Evolutionary conservation across 495 filamentous ascomycete species (phyloP).

Genomic region (Penicillium macrosclerotiorum): DNA sequence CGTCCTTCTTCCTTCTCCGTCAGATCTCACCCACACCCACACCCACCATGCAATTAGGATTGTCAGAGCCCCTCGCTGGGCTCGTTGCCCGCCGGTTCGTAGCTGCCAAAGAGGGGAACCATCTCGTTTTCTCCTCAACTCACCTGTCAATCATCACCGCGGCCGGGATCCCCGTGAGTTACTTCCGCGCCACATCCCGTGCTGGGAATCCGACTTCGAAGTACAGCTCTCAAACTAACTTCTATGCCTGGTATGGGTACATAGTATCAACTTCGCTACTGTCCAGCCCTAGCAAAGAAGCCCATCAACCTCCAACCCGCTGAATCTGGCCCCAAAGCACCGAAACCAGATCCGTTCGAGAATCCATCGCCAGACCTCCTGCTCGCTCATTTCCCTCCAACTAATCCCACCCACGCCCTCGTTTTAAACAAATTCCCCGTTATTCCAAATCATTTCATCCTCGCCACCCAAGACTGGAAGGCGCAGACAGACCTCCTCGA

Average conservation of each 20-base stretch:
- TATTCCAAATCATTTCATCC: constrained; percentile 76
- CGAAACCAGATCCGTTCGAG: constrained; percentile 71
- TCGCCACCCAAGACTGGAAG: constrained; percentile 66
- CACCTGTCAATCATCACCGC: constrained; percentile 53
- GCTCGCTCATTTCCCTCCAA: constrained; percentile 52
- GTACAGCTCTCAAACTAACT: no score
- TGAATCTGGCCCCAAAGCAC: constrained; percentile 24
- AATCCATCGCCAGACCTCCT: constrained; percentile 62
- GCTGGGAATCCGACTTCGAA: constrained; percentile 1
- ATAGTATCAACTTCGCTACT: constrained; percentile 78
- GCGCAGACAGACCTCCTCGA: constrained; percentile 69
- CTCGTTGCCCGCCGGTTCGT: constrained; percentile 55
- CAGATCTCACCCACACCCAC: neutral
- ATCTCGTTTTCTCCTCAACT: constrained; percentile 59
- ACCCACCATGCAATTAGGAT: constrained; percentile 37
- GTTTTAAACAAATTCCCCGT: constrained; percentile 83
- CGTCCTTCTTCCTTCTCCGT: constrained; percentile 10
- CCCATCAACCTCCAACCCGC: constrained; percentile 48
- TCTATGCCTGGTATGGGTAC: no score
- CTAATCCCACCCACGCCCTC: constrained; percentile 58
- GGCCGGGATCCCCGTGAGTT: constrained; percentile 53
- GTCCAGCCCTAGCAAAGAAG: constrained; percentile 72
- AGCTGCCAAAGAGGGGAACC: constrained; percentile 50
- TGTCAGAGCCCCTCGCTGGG: constrained; percentile 46
- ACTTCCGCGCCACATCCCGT: neutral